Base-by-base conservation (phyloP, 2,329 filamentous ascomycete species). In the Fusarium nanum region DNA sequence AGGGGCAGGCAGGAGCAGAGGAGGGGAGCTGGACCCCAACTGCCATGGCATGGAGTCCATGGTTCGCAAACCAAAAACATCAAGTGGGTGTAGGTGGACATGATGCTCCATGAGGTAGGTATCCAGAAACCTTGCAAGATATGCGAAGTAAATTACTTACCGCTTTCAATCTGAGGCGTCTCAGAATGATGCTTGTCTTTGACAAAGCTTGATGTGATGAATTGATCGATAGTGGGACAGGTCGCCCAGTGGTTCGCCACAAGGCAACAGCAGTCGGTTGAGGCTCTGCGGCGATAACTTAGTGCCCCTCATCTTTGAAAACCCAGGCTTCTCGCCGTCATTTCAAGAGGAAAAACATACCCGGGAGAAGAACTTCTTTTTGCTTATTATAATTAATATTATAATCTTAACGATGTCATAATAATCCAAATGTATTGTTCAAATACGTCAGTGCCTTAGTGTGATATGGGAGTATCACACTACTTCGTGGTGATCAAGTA, bases 281-380 rank as follows among this genome's bases (percentile, higher is more conserved):
- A 27, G 61, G 61, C 61, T 64, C 61, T 64, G 61, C 44, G 13
- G 23, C 13, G 18, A 11, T 32, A 12, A 34, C 20, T 64, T 47
- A 64, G 44, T 16, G 22, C 49, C 61, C 58, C 37, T 27, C 49
- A 18, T 34, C 10, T 27, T 11, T 34, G 7, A 5, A 32, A 27
- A 28, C 22, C 13, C 42, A 14, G 16, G 18, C 4, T 30, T 55
- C n/a, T 48, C 34, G 12, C 45, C 11, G 22, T 37, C 34, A 42
- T n/a, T 41, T 28, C 9, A 7, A 8, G 32, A 22, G 32, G 25
- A 13, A 42, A 12, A 28, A 60, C 59, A 7, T 34, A 62, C 59
- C 20, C 18, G n/a, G 8, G 14, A 60, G 40, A 44, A 49, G 12
- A n/a, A 18, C 20, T 46, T 23, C 23, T 30, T 27, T 37, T 34